Evolutionary conservation across 306 rosid genomes (phyloP).

Genomic region (Lupinus albus): DNA sequence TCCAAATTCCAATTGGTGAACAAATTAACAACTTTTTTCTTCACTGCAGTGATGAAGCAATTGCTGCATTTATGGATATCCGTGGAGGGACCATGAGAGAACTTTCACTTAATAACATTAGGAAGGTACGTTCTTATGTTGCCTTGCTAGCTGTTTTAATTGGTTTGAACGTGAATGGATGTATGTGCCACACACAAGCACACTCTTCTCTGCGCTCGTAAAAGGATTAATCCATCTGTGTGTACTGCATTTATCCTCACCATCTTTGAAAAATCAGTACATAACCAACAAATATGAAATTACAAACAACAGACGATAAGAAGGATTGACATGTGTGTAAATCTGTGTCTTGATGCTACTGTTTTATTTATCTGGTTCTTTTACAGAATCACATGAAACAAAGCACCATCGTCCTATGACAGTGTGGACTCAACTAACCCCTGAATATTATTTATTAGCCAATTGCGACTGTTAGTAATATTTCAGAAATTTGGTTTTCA

Average conservation of each 20-base stretch:
- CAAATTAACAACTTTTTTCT: conserved; percentile 30
- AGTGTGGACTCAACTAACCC: neutral
- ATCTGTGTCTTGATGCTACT: neutral
- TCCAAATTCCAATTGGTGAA: conserved; percentile 11
- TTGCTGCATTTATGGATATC: conserved; percentile 78
- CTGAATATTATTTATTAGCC: conserved; percentile 13
- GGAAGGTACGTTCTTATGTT: conserved; percentile 52
- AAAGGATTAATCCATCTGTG: conserved; percentile 7
- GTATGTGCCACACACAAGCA: neutral
- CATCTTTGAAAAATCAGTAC: neutral
- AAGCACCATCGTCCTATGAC: conserved; percentile 5
- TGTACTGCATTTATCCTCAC: conserved; percentile 13
- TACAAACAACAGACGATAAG: neutral
- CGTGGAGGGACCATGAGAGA: conserved; percentile 61
- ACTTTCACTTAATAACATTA: conserved; percentile 74
- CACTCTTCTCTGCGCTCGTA: conserved; percentile 1
- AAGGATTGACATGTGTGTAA: neutral
- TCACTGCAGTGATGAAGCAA: conserved; percentile 70
- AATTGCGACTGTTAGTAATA: conserved; percentile 21
- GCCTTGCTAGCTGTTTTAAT: conserved; percentile 3
- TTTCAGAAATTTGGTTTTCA: conserved; percentile 19
- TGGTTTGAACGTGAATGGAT: neutral
- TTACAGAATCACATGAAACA: conserved; percentile 26
- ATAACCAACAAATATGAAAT: conserved; percentile 7
- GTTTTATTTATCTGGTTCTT: neutral